Evolutionary conservation across 2,329 filamentous ascomycete genomes (phyloP), one percentile per base, ranked within the genome.

Genomic region (Nannizziopsis arthrosporioides): DNA sequence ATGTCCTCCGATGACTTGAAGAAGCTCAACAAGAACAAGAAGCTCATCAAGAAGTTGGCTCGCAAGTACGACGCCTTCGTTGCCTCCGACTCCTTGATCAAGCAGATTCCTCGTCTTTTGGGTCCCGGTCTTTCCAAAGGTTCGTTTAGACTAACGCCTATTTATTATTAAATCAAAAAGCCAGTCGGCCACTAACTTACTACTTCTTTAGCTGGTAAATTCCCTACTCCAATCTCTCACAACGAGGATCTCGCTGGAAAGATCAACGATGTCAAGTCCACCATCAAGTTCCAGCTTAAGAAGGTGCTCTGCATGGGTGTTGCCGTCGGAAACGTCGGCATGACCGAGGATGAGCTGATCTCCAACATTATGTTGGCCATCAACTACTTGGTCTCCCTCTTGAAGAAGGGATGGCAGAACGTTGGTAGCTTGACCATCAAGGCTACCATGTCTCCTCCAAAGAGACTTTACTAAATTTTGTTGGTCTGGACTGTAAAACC

Each of bases 21-120:
- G 86, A 98, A 98, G 85, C 87, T 98, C 63, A 98, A 98, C 85
- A 98, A 98, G 87, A 98, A 98, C 87, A 96, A 98, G 86, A 98
- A 98, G 85, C 84, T 96, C 68, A 95, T 98, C 84, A 98, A 98
- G 88, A 98, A 98, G 85, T 85, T 98, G 61, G 92, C 92, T 57
- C 88, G 89, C 82, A 98, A 98, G 81, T 96, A 98, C 83, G 92
- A 98, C 74, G 92, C 92, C 63, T 98, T 98, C 77, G 75, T 98
- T 70, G 85, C 92, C 71, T 96, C 90, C 70, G 92, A 98, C 69
- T 77, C 84, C 67, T 77, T 98, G 68, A 95, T 98, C 84, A 95
- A 94, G 84, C 89, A 95, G 80, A 96, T 98, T 66, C 92, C 92
- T 64, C 92, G 92, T 95, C 88, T 98, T 72, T 77, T 98, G 70